phyloP scores from a whole-genome alignment of 495 filamentous ascomycete species.

The Staphylotrichum tortipilum region DNA sequence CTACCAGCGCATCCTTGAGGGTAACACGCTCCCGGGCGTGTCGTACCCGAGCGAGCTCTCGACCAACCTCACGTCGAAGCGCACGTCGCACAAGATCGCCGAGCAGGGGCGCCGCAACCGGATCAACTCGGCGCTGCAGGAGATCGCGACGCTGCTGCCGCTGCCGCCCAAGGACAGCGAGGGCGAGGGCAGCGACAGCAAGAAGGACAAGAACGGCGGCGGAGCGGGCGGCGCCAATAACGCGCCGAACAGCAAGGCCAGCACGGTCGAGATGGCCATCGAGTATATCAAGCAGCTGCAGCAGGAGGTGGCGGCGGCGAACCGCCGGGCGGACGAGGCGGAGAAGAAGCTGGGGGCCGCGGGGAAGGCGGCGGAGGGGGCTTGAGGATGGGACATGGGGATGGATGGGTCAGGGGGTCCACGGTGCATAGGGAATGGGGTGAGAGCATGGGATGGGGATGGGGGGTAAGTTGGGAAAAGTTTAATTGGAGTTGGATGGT shows the following conservation, averaged over 20 bases:
- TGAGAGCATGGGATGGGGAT: background rate
- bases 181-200: slow-evolving; percentile 23
- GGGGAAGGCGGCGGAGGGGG: background rate
- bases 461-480: background rate
- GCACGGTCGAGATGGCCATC: slow-evolving; percentile 91
- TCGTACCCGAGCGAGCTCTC: slow-evolving; percentile 85
- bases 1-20: slow-evolving; percentile 95
- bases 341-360: slow-evolving; percentile 32
- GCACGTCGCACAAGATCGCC: slow-evolving; percentile 94
- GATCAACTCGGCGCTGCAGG: slow-evolving; percentile 87
- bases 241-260: slow-evolving; percentile 77
- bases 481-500: too few species aligned
- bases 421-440: too few species aligned
- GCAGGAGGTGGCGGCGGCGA: slow-evolving; percentile 60
- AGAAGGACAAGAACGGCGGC: slow-evolving; percentile 28
- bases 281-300: slow-evolving; percentile 86
- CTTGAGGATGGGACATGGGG: background rate
- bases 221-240: slow-evolving; percentile 8
- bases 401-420: too few species aligned
- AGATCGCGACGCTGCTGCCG: slow-evolving; percentile 80
- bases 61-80: slow-evolving; percentile 89
- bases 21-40: slow-evolving; percentile 80
- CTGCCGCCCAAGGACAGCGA: slow-evolving; percentile 34
- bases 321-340: slow-evolving; percentile 53
- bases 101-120: slow-evolving; percentile 92